phyloP scores from a whole-genome alignment of 2,329 filamentous ascomycete species.

The Clonostachys sp. region DNA sequence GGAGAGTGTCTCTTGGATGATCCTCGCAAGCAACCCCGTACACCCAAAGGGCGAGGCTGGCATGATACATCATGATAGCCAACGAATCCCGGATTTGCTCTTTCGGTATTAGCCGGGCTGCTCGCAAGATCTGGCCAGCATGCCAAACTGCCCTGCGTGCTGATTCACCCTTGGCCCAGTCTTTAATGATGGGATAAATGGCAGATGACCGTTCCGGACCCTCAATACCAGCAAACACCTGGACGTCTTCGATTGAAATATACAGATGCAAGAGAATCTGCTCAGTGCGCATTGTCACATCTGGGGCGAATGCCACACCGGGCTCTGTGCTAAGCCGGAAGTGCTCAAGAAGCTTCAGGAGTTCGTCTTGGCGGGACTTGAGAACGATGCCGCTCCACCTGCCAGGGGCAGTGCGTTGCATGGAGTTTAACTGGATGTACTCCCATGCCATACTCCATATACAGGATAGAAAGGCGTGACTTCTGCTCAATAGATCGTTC shows the following conservation, averaged over 20 bases:
- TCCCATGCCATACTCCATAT: constrained; percentile 21
- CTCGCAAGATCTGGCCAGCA: constrained; percentile 17
- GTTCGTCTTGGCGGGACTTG: constrained; percentile 16
- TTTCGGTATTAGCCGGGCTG: constrained; percentile 7
- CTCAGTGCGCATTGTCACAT: constrained; percentile 23
- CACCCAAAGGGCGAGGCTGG: constrained; percentile 17
- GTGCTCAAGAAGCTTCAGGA: constrained; percentile 10
- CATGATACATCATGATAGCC: constrained; percentile 18
- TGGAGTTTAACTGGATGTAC: constrained; percentile 16
- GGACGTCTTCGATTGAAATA: constrained; percentile 33
- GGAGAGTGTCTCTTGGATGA: neutral
- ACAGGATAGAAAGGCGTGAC: constrained; percentile 11
- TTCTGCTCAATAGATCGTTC: constrained; percentile 4
- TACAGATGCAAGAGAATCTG: constrained; percentile 26
- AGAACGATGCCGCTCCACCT: constrained; percentile 19
- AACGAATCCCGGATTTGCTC: constrained; percentile 11
- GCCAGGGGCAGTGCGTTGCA: constrained; percentile 12
- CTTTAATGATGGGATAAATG: constrained; percentile 21
- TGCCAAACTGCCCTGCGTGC: constrained; percentile 22
- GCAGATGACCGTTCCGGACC: constrained; percentile 28
- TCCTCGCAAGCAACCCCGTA: constrained; percentile 3
- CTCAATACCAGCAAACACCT: constrained; percentile 35
- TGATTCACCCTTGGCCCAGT: constrained; percentile 26
- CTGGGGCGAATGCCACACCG: constrained; percentile 6
- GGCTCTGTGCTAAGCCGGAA: constrained; percentile 5